Base-by-base conservation (phyloP, 768 basidiomycete genomes). In the Mrakia blollopis region DNA sequence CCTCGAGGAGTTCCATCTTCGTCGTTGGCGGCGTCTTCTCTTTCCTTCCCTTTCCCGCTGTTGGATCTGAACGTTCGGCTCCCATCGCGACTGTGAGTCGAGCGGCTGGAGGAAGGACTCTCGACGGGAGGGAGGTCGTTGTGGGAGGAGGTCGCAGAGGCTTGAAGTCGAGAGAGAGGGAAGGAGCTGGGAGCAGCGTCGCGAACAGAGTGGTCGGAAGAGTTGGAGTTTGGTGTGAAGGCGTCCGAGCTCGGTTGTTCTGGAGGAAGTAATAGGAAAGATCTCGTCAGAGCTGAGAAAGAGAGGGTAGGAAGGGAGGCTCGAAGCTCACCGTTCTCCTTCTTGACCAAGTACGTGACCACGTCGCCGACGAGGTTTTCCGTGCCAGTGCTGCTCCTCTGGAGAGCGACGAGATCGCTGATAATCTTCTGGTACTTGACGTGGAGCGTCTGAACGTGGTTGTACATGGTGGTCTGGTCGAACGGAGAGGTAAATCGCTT, bases 311-410 rank as follows among this genome's bases (percentile, higher is more conserved):
- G 23, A 10, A 25, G 39, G 23, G 21, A 50, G 13, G 47, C 16
- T 4, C 11, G 13, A 14, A 18, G 47, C 47, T 83, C 82, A 87
- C 87, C 87, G 79, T 86, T 86, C 84, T 92, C 92, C 79, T 87
- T 84, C 80, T 90, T 89, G 80, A 94, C 85, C 83, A 92, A 91
- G 84, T 92, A 92, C 76, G 90, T 89, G 80, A 94, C 90, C 78
- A 94, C 82, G 80, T 88, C 89, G 84, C 92, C 91, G 88, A 92
- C 90, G 74, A 93, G 83, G 60, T 88, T 89, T 80, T 95, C 93
- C 85, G 93, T 92, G 83, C 92, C 90, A 44, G 90, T 91, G 88
- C 90, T 88, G 79, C 88, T 89, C 78, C 88, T 85, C 83, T 91
- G 90, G 82, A 90, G 90, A 79, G 87, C 86, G 80, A 90, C 89